Base-by-base conservation (phyloP, 768 basidiomycete species). In the Pholiota conissans region DNA sequence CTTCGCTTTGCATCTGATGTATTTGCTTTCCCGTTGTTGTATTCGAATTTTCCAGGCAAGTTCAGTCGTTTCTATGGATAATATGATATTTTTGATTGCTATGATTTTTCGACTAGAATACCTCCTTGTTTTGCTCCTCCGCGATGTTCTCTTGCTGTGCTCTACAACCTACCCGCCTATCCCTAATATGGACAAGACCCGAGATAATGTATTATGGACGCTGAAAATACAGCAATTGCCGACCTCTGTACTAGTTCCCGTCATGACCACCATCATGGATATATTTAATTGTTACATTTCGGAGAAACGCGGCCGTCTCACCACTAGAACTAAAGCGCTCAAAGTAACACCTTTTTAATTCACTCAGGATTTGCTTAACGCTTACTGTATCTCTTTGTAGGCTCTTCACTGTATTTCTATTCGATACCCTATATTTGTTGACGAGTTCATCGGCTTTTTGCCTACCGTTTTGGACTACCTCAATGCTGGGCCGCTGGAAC, bases 201-300 rank as follows among this genome's bases (percentile, higher is more conserved):
- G 74, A 57, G 73, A 76, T 9, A 69, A 85, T 26, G 75, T 80
- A 20, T 61, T 81, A 18, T 85, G 79, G 76, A 74, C 77, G 18
- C 68, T 90, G 42, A 74, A 77, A 58, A 72, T 68, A 28, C 81
- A 86, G 59, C 74, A 71, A 45, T 71, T 88, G 8, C 80, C 84
- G 2, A n/a, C 56, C 3, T 58, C 64, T 9, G 61, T 80, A n/a
- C 60, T 87, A 35, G 52, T 49, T 18, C 65, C 70, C 42, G 66
- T 67, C 8, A 70, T 62, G 37, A 45, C 56, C 11, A 67, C 71
- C 4, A 65, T 86, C 3, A 57, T 69, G 32, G 61, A 60, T 0
- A 73, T 71, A 6, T 60, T 87, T 35, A 67, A 62, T 16, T 32
- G 29, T 16, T 20, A 28, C 9, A 7, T 50, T 3, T 50, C 9